Base-by-base conservation (phyloP, 352 stramenopile genomes). In the Discostella stelligera region DNA sequence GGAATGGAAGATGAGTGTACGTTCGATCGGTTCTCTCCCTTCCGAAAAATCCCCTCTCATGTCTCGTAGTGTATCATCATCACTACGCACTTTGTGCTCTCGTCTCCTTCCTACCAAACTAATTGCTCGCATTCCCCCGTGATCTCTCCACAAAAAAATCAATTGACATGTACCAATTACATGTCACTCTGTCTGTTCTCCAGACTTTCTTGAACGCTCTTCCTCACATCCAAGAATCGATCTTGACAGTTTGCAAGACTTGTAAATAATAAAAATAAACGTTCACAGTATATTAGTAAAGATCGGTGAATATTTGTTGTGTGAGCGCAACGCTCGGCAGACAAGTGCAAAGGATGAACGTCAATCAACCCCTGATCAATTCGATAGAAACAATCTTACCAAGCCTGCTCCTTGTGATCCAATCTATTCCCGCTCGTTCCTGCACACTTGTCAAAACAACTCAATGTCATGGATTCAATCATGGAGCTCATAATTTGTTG, bases 401-500 rank as follows among this genome's bases (percentile, higher is more conserved):
- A 66, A 59, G 8, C 44, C 27, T 59, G 27, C 27, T 54, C 53
- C 23, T 21, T 62, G 11, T 27, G 8, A 63, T 65, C 32, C n/a
- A 66, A 44, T 41, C 69, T 39, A 72, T 63, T 72, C 67, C 87
- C 86, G 30, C 71, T 86, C 8, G 81, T 89, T 62, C 87, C 87
- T 2, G 78, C 80, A 70, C 87, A 92, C 52, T 89, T 90, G 3
- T 85, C 77, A 67, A 89, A 92, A 66, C 87, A 92, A 20, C 61
- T 74, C 8, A 75, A 66, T 2, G 85, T 83, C 82, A 90, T 90
- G 70, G 70, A 82, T 74, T 91, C 77, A 46, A 90, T 67, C 87
- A 92, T 91, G 30, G 81, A 60, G 48, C 81, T 71, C 84, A 92
- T 92, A 21, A 92, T 85, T 74, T 84, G 81, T 71, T 90, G 84